Base-by-base conservation (phyloP, 768 basidiomycete genomes). In the Kwoniella shandongensis region DNA sequence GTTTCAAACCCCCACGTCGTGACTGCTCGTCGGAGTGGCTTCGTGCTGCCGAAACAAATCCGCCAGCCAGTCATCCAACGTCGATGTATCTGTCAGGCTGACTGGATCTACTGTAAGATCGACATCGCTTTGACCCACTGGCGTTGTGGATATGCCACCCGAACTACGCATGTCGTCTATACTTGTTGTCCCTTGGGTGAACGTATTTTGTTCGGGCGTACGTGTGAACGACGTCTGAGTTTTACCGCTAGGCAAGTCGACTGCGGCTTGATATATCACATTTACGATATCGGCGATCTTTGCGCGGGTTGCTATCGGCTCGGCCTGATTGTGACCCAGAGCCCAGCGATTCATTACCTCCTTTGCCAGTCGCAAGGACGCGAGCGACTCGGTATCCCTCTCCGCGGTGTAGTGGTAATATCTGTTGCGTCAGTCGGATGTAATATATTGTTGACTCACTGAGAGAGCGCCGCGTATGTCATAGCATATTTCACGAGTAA, bases 221-320 rank as follows among this genome's bases (percentile, higher is more conserved):
- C 17, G 45, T 10, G 27, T 25, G 18, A 39, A 10, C 7, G 25
- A 15, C 5, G 36, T 20, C 20, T 53, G 44, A 36, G 26, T 11
- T 12, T 47, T 18, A n/a, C 26, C 23, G 4, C 6, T 11, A n/a
- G 30, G 26, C 39, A 57, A 32, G 30, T 40, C 55, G 17, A 42
- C 12, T 10, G 55, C 55, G 18, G 55, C 55, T 45, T 57, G 49
- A 32, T 50, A 57, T 29, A 57, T 49, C 2, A 57, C 29, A 26
- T 57, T 57, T 17, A 57, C 45, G 6, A 57, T 57, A 38, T 57
- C 55, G 10, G 55, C 55, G 32, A 57, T 57, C 30, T 57, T 57
- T 3, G 55, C 38, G 15, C 55, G 38, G 4, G 55, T 40, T 22
- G 55, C 55, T 13, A 57, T 51, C 12, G 55, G 55, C 35, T 48